Base-by-base conservation (phyloP, 1,284 basidiomycete genomes). In the Pterulicium gracile region DNA sequence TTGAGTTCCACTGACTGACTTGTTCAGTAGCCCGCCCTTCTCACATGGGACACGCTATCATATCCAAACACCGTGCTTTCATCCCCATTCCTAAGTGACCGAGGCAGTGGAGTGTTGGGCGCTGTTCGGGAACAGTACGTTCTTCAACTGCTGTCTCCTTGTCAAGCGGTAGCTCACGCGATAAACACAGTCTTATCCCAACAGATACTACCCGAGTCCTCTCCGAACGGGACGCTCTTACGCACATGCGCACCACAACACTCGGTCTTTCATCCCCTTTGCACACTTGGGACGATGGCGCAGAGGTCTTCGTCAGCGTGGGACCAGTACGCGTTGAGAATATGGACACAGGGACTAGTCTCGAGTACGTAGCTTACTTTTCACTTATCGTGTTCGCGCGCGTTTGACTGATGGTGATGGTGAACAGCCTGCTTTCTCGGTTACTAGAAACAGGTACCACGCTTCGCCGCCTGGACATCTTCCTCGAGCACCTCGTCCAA, bases 51-150 rank as follows among this genome's bases (percentile, higher is more conserved):
- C 58, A 56, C 69, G 24, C 58, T 79, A 12, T 58, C 59, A n/a
- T 64, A 61, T 46, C 52, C 58, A 2, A 50, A 53, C 10, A 43
- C 50, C 5, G 55, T 61, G 18, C 57, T 60, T 27, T 60, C 64
- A 0, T 69, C 76, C 1, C 65, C 77, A 1, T 80, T 85, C 54
- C 58, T 87, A 19, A 81, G 81, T 3, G 81, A 86, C 55, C 81
- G 83, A 58, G 64, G 71, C 47, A 56, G 58, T 34, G 54, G 64
- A 4, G 57, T 74, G 1, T 75, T 74, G 48, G 67, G 73, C 4
- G 70, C 75, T 10, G 71, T 75, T 15, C 67, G 73, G 54, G 67
- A 78, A 50, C 62, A 72, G 83, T 85, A 51, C 62, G 78, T 59
- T 32, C 19, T 10, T 22, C 50, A 14, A n/a, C n/a, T n/a, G n/a